phyloP scores from a whole-genome alignment of 345 rosid species.

The Trapa incisa region DNA sequence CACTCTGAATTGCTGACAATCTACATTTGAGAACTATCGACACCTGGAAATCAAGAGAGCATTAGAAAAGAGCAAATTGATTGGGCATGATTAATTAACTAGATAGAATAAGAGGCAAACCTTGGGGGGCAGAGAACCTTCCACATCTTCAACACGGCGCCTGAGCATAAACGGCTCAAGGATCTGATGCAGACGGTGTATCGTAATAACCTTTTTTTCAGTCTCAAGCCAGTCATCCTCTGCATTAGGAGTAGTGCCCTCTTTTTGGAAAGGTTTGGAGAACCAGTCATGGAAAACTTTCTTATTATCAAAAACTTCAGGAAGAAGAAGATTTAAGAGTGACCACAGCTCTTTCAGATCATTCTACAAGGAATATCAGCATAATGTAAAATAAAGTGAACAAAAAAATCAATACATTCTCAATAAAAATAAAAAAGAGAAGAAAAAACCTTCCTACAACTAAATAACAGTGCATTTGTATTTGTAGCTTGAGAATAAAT shows the following conservation, averaged over 20 bases:
- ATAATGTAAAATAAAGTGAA: background rate
- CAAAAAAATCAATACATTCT: background rate
- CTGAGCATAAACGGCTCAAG: slow-evolving; percentile 99
- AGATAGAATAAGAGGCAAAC: slow-evolving; percentile 24
- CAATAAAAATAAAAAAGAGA: background rate
- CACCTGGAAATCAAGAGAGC: slow-evolving; percentile 37
- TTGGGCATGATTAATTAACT: background rate
- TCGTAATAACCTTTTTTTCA: slow-evolving; percentile 94
- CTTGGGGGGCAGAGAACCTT: slow-evolving; percentile 99
- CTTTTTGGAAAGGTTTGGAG: slow-evolving; percentile 94
- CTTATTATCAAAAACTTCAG: slow-evolving; percentile 97
- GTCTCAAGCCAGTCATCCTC: slow-evolving; percentile 99
- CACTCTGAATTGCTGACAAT: slow-evolving; percentile 97
- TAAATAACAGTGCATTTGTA: too few species aligned
- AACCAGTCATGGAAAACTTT: slow-evolving; percentile 99
- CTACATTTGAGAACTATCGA: slow-evolving; percentile 85
- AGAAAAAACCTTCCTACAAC: too few species aligned
- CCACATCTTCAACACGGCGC: slow-evolving; percentile 98
- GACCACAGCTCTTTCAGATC: slow-evolving; percentile 99
- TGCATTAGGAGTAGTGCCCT: slow-evolving; percentile 59
- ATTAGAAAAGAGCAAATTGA: slow-evolving; percentile 14
- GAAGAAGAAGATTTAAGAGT: slow-evolving; percentile 91
- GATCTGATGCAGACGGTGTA: slow-evolving; percentile 98
- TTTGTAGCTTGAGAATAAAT: too few species aligned
- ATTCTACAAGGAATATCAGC: slow-evolving; percentile 42